phyloP scores from a whole-genome alignment of 2,329 filamentous ascomycete species.

The Xylariaceae sp. region DNA sequence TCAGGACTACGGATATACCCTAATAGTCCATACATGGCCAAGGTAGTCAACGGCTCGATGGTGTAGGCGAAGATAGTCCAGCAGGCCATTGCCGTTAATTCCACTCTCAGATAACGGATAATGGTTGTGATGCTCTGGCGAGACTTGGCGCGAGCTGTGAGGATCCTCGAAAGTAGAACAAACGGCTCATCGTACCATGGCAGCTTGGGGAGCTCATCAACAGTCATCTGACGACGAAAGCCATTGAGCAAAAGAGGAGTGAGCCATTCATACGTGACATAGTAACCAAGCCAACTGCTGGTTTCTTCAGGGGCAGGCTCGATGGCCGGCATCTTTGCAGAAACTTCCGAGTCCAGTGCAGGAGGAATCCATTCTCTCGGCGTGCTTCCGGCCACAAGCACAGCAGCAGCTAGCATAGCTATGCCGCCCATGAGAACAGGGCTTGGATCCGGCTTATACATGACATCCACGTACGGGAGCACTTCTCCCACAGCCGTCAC shows the following conservation, averaged over 20 bases:
- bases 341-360: constrained; percentile 35
- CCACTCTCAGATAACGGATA: constrained; percentile 38
- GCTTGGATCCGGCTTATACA: constrained; percentile 30
- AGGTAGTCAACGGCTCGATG: constrained; percentile 48
- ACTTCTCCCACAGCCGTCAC: constrained; percentile 36
- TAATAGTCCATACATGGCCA: constrained; percentile 49
- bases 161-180: constrained; percentile 41
- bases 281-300: constrained; percentile 50
- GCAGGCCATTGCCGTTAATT: constrained; percentile 43
- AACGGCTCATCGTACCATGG: constrained; percentile 53
- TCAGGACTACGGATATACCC: constrained; percentile 45
- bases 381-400: constrained; percentile 40
- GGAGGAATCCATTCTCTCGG: constrained; percentile 49
- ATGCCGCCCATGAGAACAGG: constrained; percentile 34
- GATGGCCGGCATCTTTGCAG: constrained; percentile 33
- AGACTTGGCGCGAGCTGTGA: constrained; percentile 39
- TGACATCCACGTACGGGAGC: constrained; percentile 41
- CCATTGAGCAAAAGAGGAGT: constrained; percentile 46
- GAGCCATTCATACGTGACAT: constrained; percentile 48
- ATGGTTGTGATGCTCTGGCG: constrained; percentile 43
- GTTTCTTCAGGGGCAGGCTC: constrained; percentile 48
- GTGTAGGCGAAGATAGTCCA: constrained; percentile 37
- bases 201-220: constrained; percentile 44
- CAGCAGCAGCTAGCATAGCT: constrained; percentile 34
- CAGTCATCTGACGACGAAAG: constrained; percentile 39